Percentiles rank a stretch among this genome's conserved stretches.
Conservation (phyloP, 83 land plant species). For the Picea engelmannii region DNA sequence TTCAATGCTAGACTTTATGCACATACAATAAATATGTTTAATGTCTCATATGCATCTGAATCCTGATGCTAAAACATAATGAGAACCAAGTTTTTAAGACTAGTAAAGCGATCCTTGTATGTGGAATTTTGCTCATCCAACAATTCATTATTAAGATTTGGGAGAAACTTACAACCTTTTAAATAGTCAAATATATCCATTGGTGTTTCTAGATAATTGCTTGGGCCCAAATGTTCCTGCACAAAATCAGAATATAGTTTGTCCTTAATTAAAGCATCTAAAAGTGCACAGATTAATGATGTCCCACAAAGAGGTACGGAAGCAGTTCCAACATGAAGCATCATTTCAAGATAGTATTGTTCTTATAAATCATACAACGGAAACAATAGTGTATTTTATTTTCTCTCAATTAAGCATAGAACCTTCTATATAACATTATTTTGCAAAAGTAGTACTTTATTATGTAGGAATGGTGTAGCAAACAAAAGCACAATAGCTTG, state of each 20-base stretch:
- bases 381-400: conserved; percentile 77
- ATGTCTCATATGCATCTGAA: too few species aligned
- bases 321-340: too few species aligned
- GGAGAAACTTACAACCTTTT: conserved; percentile 80
- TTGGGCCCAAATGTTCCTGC: too few species aligned
- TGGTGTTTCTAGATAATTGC: too few species aligned
- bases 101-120: conserved; percentile 72
- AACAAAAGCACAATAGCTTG: conserved; percentile 91
- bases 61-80: conserved; percentile 71
- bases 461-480: conserved; percentile 81
- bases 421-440: conserved; percentile 86
- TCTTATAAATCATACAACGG: conserved; percentile 85
- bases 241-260: too few species aligned
- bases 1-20: too few species aligned
- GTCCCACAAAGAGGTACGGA: too few species aligned
- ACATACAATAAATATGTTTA: too few species aligned
- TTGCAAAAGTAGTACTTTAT: conserved; percentile 82
- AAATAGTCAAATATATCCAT: conserved; percentile 66
- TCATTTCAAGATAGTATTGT: conserved; percentile 80
- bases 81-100: conserved; percentile 71
- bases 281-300: too few species aligned
- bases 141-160: conserved; percentile 92
- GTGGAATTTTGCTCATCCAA: conserved; percentile 62
- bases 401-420: conserved; percentile 69
- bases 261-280: neutral